Evolutionary conservation across 2,329 filamentous ascomycete species (phyloP), one percentile per base, ranked within the genome.

Genomic region (Pseudovirgaria hyperparasitica): DNA sequence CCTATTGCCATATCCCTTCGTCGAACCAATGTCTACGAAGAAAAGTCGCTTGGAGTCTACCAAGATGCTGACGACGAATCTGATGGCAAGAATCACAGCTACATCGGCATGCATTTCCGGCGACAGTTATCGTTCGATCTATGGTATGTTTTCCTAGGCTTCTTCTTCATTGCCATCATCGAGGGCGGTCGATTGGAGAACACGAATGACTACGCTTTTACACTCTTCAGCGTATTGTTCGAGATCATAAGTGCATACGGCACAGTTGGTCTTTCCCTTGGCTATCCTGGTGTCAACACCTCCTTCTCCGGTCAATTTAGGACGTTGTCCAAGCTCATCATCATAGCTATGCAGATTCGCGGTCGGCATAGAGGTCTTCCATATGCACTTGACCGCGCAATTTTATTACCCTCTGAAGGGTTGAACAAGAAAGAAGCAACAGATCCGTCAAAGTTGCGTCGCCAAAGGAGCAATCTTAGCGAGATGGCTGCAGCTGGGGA

Each of bases 1-100:
- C 87, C 87, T 5, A 92, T 96, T 41, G 87, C 90, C 48, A 96
- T 96, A 43, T 90, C 82, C 5, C 80, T 96, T 42, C 84, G 87
- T 28, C 69, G 82, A 37, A 94, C 87, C 32, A 96, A 96, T 49
- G 87, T 94, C 3, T 96, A 96, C 59, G 87, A 94, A 54, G 87
- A 96, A 49, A 82, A 77, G 38, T 82, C 76, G 1, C 67, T 90
- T 1, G 82, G 82, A 5, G 72, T 92, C 16, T 85, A 79, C 45
- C 61, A 59, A 26, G 58, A 58, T 19, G 63, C 67, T 12, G 40
- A 21, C 16, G 58, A 65, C 2, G 56, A 63, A 2, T 56, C 62
- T 4, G 62, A 69, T 9, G 65, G 66, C 14, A 67, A 60, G 19
- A 69, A 77, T 22, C 71, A 82, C 23, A 87, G 77, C 34, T 96